Evolutionary conservation across 495 filamentous ascomycete species (phyloP).

Genomic region (Darksidea phi): DNA sequence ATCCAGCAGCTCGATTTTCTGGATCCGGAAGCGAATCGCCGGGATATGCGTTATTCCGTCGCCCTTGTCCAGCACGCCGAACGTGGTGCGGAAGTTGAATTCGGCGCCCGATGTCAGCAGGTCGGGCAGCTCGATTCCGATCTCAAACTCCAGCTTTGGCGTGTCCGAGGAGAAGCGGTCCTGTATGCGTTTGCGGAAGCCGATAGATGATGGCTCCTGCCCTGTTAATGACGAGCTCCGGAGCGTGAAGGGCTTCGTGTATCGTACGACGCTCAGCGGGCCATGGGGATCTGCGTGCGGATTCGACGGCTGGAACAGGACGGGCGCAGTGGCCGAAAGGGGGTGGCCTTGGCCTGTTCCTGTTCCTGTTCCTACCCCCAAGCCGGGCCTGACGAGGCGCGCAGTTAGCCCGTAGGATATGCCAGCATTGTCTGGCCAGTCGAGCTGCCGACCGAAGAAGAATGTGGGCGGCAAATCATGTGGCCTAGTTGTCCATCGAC

Average conservation of each 20-base stretch:
- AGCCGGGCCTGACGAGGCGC: background rate
- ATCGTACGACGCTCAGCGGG: conserved; percentile 6
- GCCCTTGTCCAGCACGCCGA: conserved; percentile 5
- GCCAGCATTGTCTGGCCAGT: conserved; percentile 2
- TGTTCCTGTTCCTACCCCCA: no score
- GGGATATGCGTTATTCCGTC: conserved; percentile 18
- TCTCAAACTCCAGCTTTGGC: conserved; percentile 23
- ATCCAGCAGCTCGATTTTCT: conserved; percentile 22
- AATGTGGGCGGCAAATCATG: conserved; percentile 30
- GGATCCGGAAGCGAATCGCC: conserved; percentile 5
- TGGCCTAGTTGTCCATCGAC: background rate
- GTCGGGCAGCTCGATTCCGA: conserved; percentile 23
- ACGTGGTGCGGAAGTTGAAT: conserved; percentile 15
- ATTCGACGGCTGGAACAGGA: conserved; percentile 26
- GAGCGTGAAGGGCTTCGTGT: conserved; percentile 17
- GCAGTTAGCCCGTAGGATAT: conserved; percentile 27
- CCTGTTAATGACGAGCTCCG: conserved; percentile 15
- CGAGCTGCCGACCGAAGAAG: background rate
- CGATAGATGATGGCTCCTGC: background rate
- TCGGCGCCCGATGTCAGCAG: conserved; percentile 11
- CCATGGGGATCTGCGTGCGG: conserved; percentile 13
- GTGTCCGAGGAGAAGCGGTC: conserved; percentile 25
- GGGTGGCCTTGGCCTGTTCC: conserved; percentile 3
- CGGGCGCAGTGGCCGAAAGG: conserved; percentile 11
- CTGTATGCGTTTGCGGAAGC: conserved; percentile 23